Percentiles rank a stretch among this genome's conserved stretches.
These are phyloP conservation scores for Magnaporthiopsis rhizophila DNA, from an alignment of 2,329 filamentous ascomycete genomes.

Conservation along the genomic window DNA sequence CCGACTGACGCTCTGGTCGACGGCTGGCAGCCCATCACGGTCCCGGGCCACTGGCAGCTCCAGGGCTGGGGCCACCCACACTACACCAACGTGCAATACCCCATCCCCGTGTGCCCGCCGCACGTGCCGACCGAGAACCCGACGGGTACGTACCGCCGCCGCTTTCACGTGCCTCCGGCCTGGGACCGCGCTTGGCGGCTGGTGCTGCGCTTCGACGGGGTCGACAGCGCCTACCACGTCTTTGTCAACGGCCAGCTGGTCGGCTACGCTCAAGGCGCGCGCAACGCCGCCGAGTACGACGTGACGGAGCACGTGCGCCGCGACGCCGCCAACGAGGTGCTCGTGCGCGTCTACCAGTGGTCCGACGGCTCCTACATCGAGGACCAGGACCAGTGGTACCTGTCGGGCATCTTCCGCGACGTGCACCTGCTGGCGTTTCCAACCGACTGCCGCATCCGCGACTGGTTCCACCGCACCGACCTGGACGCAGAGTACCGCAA, in stretches of 20 bases:
- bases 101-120: constrained; percentile 58
- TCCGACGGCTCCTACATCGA: constrained; percentile 63
- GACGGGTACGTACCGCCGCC: constrained; percentile 53
- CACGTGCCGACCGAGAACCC: constrained; percentile 55
- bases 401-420: constrained; percentile 60
- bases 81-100: constrained; percentile 62
- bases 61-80: constrained; percentile 59
- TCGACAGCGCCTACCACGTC: constrained; percentile 63
- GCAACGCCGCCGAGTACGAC: constrained; percentile 65
- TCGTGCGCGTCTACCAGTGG: constrained; percentile 63
- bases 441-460: constrained; percentile 40
- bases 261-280: constrained; percentile 61
- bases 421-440: constrained; percentile 54
- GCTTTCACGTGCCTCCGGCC: constrained; percentile 42
- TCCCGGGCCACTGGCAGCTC: constrained; percentile 63
- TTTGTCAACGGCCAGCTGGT: constrained; percentile 57
- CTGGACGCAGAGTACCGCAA: constrained; percentile 44
- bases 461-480: constrained; percentile 47
- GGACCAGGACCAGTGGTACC: constrained; percentile 63
- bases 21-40: constrained; percentile 44
- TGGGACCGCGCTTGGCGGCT: constrained; percentile 41
- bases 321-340: constrained; percentile 42
- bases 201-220: constrained; percentile 61
- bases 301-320: constrained; percentile 39
- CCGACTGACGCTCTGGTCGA: constrained; percentile 16